These are phyloP conservation scores for Chytriomyces hyalinus DNA, from an alignment of 192 early-diverging fungal species.

Conservation along the genomic window DNA sequence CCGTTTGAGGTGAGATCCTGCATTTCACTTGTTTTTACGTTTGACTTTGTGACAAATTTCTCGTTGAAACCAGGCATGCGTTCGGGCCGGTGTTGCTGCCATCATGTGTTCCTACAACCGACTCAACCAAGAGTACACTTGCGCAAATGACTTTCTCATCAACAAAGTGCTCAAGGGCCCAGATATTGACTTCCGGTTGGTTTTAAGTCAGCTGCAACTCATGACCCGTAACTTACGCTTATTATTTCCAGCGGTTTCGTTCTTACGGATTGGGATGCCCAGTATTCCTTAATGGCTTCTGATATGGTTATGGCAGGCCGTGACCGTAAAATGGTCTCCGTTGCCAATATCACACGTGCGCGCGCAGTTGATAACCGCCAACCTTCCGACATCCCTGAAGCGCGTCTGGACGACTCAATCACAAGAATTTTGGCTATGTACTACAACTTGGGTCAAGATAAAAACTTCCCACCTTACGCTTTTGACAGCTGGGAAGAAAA, in stretches of 20 bases:
- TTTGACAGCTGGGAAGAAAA: constrained; percentile 2
- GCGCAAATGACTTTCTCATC: constrained; percentile 56
- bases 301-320: constrained; percentile 69
- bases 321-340: background rate
- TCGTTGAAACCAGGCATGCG: constrained; percentile 9
- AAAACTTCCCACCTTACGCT: background rate
- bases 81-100: constrained; percentile 59
- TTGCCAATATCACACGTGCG: background rate
- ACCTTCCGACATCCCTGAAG: constrained; percentile 14
- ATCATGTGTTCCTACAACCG: constrained; percentile 72
- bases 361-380: too few relatives aligned
- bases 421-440: constrained; percentile 55
- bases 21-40: background rate
- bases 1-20: constrained; percentile 53
- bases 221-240: background rate
- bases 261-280: constrained; percentile 63
- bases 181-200: constrained; percentile 59
- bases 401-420: constrained; percentile 58
- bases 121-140: constrained; percentile 60
- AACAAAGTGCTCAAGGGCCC: constrained; percentile 55
- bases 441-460: constrained; percentile 46
- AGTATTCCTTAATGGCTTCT: constrained; percentile 34
- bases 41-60: background rate
- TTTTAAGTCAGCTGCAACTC: background rate
- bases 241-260: constrained; percentile 57